Evolutionary conservation across 768 basidiomycete genomes (phyloP).

Genomic region (Porphyrellus cyaneotinctus): DNA sequence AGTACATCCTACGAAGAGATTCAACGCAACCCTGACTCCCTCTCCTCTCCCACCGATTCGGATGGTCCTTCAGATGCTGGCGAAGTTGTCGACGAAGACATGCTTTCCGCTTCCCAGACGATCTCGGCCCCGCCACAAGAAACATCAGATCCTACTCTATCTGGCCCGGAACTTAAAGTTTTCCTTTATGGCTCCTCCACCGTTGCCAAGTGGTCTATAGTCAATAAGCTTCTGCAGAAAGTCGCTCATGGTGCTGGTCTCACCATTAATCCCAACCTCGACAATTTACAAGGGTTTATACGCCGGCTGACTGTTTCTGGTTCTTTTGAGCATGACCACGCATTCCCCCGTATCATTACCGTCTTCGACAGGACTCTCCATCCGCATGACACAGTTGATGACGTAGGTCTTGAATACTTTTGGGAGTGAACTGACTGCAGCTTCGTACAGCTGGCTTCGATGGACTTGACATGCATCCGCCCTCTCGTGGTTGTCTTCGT

Average conservation of each 20-base stretch:
- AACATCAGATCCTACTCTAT: constrained; percentile 18
- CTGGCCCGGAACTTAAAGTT: constrained; percentile 50
- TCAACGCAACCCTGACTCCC: constrained; percentile 37
- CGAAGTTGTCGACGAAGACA: constrained; percentile 33
- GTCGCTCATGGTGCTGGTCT: constrained; percentile 38
- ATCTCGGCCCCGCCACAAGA: constrained; percentile 33
- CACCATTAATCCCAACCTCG: constrained; percentile 20
- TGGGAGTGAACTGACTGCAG: constrained; percentile 29
- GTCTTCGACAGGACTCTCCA: constrained; percentile 37
- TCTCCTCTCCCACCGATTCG: constrained; percentile 17
- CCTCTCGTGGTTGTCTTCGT: constrained; percentile 69
- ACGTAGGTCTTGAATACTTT: constrained; percentile 27
- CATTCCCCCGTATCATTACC: constrained; percentile 33
- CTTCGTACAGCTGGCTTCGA: constrained; percentile 36
- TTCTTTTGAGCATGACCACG: constrained; percentile 21
- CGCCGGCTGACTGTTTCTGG: constrained; percentile 27
- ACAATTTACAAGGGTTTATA: constrained; percentile 20
- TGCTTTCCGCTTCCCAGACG: constrained; percentile 16
- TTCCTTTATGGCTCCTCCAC: constrained; percentile 64
- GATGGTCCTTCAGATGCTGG: constrained; percentile 13
- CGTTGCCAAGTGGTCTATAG: constrained; percentile 56
- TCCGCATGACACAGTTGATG: constrained; percentile 13
- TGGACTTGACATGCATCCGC: constrained; percentile 39
- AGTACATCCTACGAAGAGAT: constrained; percentile 55
- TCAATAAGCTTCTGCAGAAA: constrained; percentile 57